Percentiles rank a stretch among this genome's conserved stretches.
Conservation (phyloP, 1,284 basidiomycete genomes). For the Anthracocystis setariae region DNA sequence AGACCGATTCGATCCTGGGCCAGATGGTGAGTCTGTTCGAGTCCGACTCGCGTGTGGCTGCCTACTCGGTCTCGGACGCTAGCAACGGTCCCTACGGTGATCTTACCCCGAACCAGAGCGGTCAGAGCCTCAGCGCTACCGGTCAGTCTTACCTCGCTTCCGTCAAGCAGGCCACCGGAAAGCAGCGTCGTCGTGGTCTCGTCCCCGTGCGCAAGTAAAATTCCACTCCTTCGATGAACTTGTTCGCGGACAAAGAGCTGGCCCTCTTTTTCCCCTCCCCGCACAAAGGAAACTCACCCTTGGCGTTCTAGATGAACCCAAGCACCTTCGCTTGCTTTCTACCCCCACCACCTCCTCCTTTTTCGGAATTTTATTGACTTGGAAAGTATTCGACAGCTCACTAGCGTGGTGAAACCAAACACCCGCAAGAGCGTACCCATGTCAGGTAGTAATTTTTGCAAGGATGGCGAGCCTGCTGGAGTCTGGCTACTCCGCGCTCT, state of each 20-base stretch:
- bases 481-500: too few species aligned
- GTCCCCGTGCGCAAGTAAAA: conserved; percentile 24
- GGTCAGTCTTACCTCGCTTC: conserved; percentile 36
- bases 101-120: conserved; percentile 42
- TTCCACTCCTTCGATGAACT: background rate
- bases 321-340: background rate
- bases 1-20: conserved; percentile 41
- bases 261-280: background rate
- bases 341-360: background rate
- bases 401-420: too few species aligned
- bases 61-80: conserved; percentile 54
- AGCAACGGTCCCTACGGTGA: conserved; percentile 48
- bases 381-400: background rate
- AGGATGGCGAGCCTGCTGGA: too few species aligned
- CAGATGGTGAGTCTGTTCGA: conserved; percentile 53
- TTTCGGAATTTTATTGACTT: background rate
- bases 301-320: background rate
- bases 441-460: too few species aligned
- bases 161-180: conserved; percentile 20
- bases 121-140: conserved; percentile 33
- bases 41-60: conserved; percentile 44
- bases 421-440: too few species aligned
- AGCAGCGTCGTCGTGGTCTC: conserved; percentile 14
- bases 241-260: background rate
- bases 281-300: background rate